Evolutionary conservation across 352 stramenopile genomes (phyloP), one percentile per base, ranked within the genome.

Genomic region (Globisporangium polare): DNA sequence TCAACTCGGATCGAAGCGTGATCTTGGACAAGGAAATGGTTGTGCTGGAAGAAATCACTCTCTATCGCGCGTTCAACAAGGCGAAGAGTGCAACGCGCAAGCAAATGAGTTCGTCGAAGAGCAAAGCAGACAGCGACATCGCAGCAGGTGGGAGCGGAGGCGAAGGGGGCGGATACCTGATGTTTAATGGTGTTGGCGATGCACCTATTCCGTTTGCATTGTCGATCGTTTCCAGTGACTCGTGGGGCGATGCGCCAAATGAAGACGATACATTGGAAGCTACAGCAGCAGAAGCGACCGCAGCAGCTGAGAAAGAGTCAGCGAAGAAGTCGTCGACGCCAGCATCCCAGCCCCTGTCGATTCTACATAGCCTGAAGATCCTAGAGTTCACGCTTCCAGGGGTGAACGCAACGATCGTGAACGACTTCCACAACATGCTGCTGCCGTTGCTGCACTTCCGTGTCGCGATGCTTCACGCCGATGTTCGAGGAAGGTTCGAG

Each of bases 391-490:
- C 72, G 39, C 67, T 95, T 0, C 83, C 86, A 29, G 86, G 83
- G 12, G 65, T 95, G 31, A 89, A 92, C 33, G 82, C 85, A 9
- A 95, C 86, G 7, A 71, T 95, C 27, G 76, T 95, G 15, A 95
- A 95, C 58, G 86, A 95, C 61, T 92, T 93, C 39, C 83, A 95
- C 66, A 93, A 95, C 53, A 95, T 95, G 86, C 62, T 93, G 43
- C 64, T 95, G 15, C 86, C 86, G 2, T 47, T 95, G 41, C 62
- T 95, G 65, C 86, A 95, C 56, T 77, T 90, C n/a, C 82, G 82
- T 10, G 64, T 92, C 15, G 68, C 73, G 12, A 77, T 75, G n/a
- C 63, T 95, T n/a, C 75, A 89, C 49, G 65, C 86, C 0, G 79
- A 90, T 53, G 68, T 94, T 24, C 73, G 83, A 33, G 81, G 83